Evolutionary conservation across 2,329 filamentous ascomycete species (phyloP).

Genomic region (Tolypocladium tropicale): DNA sequence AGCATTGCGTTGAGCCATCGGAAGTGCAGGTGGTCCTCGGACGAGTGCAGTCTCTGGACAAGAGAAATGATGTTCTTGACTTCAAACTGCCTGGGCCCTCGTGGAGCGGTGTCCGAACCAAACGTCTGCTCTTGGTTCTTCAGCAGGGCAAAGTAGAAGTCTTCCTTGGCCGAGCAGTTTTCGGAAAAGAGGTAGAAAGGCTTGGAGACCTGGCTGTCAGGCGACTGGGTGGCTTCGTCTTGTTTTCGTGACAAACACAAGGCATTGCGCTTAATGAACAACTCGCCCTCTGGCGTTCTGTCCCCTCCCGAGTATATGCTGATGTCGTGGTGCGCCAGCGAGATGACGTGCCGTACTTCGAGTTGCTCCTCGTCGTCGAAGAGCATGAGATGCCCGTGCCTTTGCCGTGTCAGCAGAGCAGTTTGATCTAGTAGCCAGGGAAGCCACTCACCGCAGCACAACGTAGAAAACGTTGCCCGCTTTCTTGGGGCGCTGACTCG

Average conservation of each 20-base stretch:
- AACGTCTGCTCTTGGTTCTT: slow-evolving; percentile 68
- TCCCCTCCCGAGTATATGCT: slow-evolving; percentile 75
- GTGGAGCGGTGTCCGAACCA: slow-evolving; percentile 42
- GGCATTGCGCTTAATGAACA: slow-evolving; percentile 92
- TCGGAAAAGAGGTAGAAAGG: slow-evolving; percentile 94
- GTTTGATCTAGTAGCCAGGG: not conserved
- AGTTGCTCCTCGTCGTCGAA: slow-evolving; percentile 94
- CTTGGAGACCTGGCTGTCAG: slow-evolving; percentile 52
- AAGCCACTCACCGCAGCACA: slow-evolving; percentile 62
- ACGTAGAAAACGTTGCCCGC: slow-evolving; percentile 90
- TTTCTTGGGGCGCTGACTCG: slow-evolving; percentile 46
- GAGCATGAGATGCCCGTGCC: slow-evolving; percentile 92
- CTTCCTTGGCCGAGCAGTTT: slow-evolving; percentile 92
- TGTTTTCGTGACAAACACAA: slow-evolving; percentile 65
- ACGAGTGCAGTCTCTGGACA: slow-evolving; percentile 83
- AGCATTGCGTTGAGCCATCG: slow-evolving; percentile 90
- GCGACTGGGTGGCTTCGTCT: slow-evolving; percentile 41
- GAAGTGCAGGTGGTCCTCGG: slow-evolving; percentile 81
- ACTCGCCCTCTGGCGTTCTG: slow-evolving; percentile 74
- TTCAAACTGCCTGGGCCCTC: slow-evolving; percentile 66
- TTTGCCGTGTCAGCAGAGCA: slow-evolving; percentile 21
- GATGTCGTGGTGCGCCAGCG: slow-evolving; percentile 76
- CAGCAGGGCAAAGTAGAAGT: slow-evolving; percentile 91
- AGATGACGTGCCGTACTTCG: slow-evolving; percentile 93
- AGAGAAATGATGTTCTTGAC: slow-evolving; percentile 79